Percentiles rank a stretch among this genome's conserved stretches.
phyloP scores from a whole-genome alignment of 352 stramenopile genomes.

The Phytopythium vexans region DNA sequence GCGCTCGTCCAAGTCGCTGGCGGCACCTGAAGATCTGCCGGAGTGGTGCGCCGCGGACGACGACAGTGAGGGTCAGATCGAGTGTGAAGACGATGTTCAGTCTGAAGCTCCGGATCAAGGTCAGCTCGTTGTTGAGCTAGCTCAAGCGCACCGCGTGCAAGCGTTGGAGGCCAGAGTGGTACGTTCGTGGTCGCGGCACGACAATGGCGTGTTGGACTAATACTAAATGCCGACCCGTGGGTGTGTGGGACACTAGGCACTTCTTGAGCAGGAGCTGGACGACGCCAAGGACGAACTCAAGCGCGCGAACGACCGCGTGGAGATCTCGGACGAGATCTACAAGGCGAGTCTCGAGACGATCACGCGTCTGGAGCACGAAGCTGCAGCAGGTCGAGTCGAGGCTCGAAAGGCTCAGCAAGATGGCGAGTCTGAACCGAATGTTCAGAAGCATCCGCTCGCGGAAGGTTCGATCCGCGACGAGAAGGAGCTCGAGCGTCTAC shows the following conservation, averaged over 20 bases:
- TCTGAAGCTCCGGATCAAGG: slow-evolving; percentile 7
- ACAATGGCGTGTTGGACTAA: too few relatives aligned
- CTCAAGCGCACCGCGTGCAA: slow-evolving; percentile 6
- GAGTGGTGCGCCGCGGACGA: slow-evolving; percentile 8
- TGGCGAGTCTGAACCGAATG: too few relatives aligned
- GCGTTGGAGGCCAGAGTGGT: slow-evolving; percentile 43
- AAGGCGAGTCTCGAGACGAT: slow-evolving; percentile 69
- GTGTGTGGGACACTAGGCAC: too few relatives aligned
- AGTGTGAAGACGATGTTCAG: slow-evolving; percentile 5
- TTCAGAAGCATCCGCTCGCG: too few relatives aligned
- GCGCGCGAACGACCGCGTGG: slow-evolving; percentile 27
- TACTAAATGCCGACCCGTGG: too few relatives aligned
- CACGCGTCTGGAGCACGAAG: slow-evolving; percentile 33
- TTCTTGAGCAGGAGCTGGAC: slow-evolving; percentile 22
- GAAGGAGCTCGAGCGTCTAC: slow-evolving; percentile 34
- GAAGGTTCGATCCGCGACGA: too few relatives aligned
- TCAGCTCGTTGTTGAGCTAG: not conserved
- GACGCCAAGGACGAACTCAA: too few relatives aligned
- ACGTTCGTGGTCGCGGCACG: too few relatives aligned
- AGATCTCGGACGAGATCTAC: slow-evolving; percentile 56
- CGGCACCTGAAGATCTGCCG: slow-evolving; percentile 11
- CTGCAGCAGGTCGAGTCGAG: not conserved
- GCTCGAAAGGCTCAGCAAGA: too few relatives aligned
- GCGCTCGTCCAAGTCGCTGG: too few relatives aligned
- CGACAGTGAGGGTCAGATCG: slow-evolving; percentile 2